Evolutionary conservation across 2,329 filamentous ascomycete species (phyloP), one percentile per base, ranked within the genome.

Genomic region (Cladophialophora yegresii): DNA sequence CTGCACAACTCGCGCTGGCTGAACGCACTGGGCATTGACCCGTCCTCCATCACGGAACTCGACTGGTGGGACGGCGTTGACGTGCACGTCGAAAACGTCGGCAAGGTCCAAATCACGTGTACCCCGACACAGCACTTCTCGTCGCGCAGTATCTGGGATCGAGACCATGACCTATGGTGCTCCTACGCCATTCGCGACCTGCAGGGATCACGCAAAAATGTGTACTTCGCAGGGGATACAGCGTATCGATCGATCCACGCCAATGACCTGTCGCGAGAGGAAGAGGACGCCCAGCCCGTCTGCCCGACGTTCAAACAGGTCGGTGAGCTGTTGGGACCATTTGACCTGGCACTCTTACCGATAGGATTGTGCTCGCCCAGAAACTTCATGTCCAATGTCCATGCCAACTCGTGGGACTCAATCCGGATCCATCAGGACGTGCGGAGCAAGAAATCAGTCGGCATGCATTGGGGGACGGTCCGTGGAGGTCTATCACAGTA

Each of bases 381-480:
- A 3, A 72, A 75, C 2, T 74, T 82, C 57, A 74, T 83, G 69
- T 80, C 79, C 6, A 72, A 74, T 1, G 76, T 82, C 12, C 81
- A 84, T 56, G 78, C 78, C 12, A 77, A 78, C 28, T 80, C 81
- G 0, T 80, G 81, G 63, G 81, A 83, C 65, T 78, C 79, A 5
- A 68, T 83, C 1, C 71, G 77, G 30, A 81, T 83, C 50, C 81
- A 83, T 62, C 76, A 77, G 57, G 80, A 81, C 62, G 70, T 83
- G 51, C 74, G 69, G 51, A 80, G 79, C 59, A 80, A 75, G 71
- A 78, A 77, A 67, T 82, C 79, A 33, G 77, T 84, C 28, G 81
- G 79, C 0, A 83, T 83, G 81, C 82, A 84, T 63, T 83, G 79
- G 66, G 81, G 81, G 0, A 83, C 81, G 0, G 66, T 68, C 13